Conservation (phyloP, 2,329 filamentous ascomycete genomes). For the Pseudogymnoascus sp. region DNA sequence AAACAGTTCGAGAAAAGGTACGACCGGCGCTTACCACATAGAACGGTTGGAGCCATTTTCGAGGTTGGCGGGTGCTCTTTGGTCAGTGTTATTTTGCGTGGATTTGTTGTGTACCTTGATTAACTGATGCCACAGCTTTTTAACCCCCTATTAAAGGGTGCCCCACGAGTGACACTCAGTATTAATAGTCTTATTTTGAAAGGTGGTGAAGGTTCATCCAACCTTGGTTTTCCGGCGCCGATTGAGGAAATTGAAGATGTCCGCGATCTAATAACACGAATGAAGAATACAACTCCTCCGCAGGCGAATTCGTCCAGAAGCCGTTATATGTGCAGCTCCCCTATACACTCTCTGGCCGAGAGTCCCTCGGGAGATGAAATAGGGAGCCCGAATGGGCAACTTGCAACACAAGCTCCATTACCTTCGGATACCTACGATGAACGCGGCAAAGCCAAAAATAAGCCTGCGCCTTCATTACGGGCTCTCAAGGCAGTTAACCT, state of each 20-base stretch:
- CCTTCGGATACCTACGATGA: neutral
- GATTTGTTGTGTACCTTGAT: neutral
- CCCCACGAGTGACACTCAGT: neutral
- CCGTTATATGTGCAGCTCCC: neutral
- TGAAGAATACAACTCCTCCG: neutral
- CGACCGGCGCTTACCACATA: neutral
- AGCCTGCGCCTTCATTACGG: neutral
- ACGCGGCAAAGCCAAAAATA: neutral
- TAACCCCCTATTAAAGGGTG: neutral
- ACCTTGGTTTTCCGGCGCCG: neutral
- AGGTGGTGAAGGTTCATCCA: conserved; percentile 1
- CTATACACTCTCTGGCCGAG: neutral
- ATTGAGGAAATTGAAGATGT: neutral
- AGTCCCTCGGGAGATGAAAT: neutral
- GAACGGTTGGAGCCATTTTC: neutral
- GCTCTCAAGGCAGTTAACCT: neutral
- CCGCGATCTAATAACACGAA: neutral
- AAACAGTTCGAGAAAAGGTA: neutral
- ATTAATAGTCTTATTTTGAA: neutral
- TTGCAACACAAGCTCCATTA: neutral
- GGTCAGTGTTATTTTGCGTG: neutral
- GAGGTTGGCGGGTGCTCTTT: neutral
- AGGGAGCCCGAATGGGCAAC: neutral
- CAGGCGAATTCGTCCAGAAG: neutral
- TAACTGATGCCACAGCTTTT: neutral